A percentile compares a stretch with the other conserved stretches of the same genome.
Evolutionary conservation across 2,329 filamentous ascomycete genomes (phyloP).

Genomic region (Colletotrichum lentis): DNA sequence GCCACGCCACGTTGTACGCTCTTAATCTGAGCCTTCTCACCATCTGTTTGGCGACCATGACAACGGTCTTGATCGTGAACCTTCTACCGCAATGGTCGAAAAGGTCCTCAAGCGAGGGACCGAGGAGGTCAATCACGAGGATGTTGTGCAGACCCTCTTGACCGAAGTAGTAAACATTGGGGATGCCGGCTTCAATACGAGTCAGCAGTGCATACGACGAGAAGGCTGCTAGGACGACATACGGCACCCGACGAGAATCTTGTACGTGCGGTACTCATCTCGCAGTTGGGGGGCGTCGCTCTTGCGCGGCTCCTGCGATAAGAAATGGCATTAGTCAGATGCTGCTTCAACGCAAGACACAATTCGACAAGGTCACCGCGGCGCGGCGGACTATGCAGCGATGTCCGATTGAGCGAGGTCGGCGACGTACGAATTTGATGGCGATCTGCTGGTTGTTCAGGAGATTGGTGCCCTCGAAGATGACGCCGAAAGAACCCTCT

Average conservation of each 20-base stretch:
- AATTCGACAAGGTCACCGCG: not conserved
- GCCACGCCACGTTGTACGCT: slow-evolving; percentile 1
- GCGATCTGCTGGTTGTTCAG: slow-evolving; percentile 99
- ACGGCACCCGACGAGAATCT: slow-evolving; percentile 99
- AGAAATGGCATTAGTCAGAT: slow-evolving; percentile 26
- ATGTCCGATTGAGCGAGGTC: slow-evolving; percentile 5
- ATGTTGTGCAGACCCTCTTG: slow-evolving; percentile 99
- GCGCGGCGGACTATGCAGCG: slow-evolving; percentile 7
- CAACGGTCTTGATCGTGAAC: slow-evolving; percentile 96
- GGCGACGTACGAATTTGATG: slow-evolving; percentile 90
- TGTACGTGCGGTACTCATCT: slow-evolving; percentile 99
- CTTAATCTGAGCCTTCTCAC: slow-evolving; percentile 54
- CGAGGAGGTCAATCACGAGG: slow-evolving; percentile 94
- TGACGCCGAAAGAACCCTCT: slow-evolving; percentile 97
- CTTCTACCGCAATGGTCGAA: slow-evolving; percentile 97
- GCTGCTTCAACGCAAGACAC: not conserved
- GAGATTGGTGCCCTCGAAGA: slow-evolving; percentile 98
- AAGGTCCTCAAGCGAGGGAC: slow-evolving; percentile 92
- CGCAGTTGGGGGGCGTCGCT: slow-evolving; percentile 97
- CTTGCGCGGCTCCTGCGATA: slow-evolving; percentile 89
- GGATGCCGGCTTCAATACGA: slow-evolving; percentile 79
- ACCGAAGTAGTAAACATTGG: slow-evolving; percentile 99
- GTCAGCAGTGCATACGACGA: slow-evolving; percentile 24
- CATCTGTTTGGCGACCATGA: slow-evolving; percentile 99
- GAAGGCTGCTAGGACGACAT: slow-evolving; percentile 57